Base-by-base conservation (phyloP, 2,329 filamentous ascomycete genomes). In the Aspergillus tamarii region DNA sequence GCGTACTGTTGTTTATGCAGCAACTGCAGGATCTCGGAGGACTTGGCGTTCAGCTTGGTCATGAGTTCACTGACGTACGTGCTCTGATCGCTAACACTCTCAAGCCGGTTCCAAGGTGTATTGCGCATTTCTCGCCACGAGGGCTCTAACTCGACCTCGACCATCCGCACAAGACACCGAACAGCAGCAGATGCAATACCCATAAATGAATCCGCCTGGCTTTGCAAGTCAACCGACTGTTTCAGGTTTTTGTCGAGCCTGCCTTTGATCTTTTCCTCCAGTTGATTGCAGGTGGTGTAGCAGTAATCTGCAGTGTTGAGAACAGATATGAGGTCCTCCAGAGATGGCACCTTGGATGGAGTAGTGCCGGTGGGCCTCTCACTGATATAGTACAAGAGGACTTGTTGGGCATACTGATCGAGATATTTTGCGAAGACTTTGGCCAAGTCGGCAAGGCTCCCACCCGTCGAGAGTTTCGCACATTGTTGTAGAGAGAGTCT, bases 261-360 rank as follows among this genome's bases (percentile, higher is more conserved):
- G 71, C 91, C 90, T 79, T 93, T 94, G 78, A 99, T 94, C 77
- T 92, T 97, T 72, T 98, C 94, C 76, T 98, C 94, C 0, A 99
- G 84, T 74, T 98, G 94, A 55, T 89, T 93, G 56, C 93, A 95
- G 34, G 96, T 98, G 30, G 88, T 88, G 74, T 97, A 94, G 87
- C 95, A 99, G 77, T 98, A 99, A 74, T 99, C 95, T 0, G 95
- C 94, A 1, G 95, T 98, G 75, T 99, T 99, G 55, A 99, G 84
- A 1, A 98, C 93, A 4, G 96, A 82, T 16, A 97, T 86, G 4
- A 91, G 87, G 66, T 97, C 91, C 71, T 97, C 89, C 2, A 95
- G 67, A 8, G 77, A 77, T 2, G 81, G 79, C n/a, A 77, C 70
- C 58, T 76, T 80, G 0, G 86, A 86, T 1, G 86, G 84, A 3